Percentiles rank a stretch among this genome's conserved stretches.
phyloP scores from a whole-genome alignment of 1,284 basidiomycete species.

The Filobasidium uniguttulatum region DNA sequence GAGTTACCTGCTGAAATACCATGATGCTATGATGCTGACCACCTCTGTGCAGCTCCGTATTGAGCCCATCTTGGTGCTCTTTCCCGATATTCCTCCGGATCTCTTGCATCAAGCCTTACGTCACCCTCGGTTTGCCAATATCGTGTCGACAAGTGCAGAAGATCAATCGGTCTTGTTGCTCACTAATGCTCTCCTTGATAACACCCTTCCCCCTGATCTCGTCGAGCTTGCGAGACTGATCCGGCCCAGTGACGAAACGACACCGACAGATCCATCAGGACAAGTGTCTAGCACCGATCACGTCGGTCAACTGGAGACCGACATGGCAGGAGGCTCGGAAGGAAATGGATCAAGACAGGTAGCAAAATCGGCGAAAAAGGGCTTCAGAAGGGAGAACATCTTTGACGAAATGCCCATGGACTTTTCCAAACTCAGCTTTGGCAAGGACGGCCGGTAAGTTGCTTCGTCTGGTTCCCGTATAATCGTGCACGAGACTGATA shows the following conservation, averaged over 20 bases:
- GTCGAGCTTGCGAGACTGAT: slow-evolving; percentile 21
- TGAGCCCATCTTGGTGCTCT: slow-evolving; percentile 18
- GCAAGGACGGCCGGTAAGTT: slow-evolving; percentile 35
- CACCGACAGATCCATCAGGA: not conserved
- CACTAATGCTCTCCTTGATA: slow-evolving; percentile 29
- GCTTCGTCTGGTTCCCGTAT: not conserved
- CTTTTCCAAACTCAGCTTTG: slow-evolving; percentile 45
- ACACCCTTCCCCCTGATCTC: slow-evolving; percentile 26
- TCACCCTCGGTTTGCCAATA: slow-evolving; percentile 24
- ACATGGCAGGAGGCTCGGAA: not conserved
- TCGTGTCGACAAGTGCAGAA: slow-evolving; percentile 17
- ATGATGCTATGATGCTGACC: not conserved
- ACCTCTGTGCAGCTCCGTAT: slow-evolving; percentile 5
- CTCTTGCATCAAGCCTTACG: slow-evolving; percentile 30
- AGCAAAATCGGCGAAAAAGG: slow-evolving; percentile 19
- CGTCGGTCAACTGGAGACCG: not conserved
- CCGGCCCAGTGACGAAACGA: not conserved
- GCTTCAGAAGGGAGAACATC: slow-evolving; percentile 49
- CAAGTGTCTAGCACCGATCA: not conserved
- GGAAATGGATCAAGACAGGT: not conserved
- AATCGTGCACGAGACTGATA: no score
- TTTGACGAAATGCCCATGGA: slow-evolving; percentile 61
- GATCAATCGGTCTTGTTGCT: slow-evolving; percentile 25
- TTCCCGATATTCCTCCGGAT: slow-evolving; percentile 27
- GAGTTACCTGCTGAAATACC: not conserved